These are phyloP conservation scores for Colletotrichum orbiculare DNA, from an alignment of 2,329 filamentous ascomycete genomes.

Conservation along the genomic window DNA sequence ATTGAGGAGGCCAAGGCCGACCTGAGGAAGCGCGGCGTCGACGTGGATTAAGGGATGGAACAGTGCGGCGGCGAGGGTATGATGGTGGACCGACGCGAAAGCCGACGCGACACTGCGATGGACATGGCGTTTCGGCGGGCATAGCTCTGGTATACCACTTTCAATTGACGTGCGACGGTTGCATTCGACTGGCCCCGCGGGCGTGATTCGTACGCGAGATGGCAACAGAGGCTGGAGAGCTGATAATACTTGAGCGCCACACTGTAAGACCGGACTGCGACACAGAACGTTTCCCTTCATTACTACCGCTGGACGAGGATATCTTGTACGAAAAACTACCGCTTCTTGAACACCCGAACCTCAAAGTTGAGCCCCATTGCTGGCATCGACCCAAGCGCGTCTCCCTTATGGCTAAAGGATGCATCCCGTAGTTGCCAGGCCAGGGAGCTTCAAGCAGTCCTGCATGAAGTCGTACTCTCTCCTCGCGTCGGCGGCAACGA, in stretches of 20 bases:
- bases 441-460: background rate
- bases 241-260: too few relatives aligned
- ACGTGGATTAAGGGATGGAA: constrained; percentile 70
- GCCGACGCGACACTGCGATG: background rate
- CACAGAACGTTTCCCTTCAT: too few relatives aligned
- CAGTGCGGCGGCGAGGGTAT: background rate
- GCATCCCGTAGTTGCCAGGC: background rate
- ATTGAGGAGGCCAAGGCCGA: constrained; percentile 82
- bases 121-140: constrained; percentile 8
- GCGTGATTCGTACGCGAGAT: too few relatives aligned
- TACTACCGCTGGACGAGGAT: too few relatives aligned
- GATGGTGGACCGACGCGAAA: background rate
- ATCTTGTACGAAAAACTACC: too few relatives aligned
- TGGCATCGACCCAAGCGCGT: too few relatives aligned
- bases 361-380: too few relatives aligned
- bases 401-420: background rate
- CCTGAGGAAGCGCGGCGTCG: constrained; percentile 78
- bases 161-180: constrained; percentile 6
- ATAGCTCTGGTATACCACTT: background rate
- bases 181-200: background rate
- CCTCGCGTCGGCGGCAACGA: background rate
- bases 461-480: constrained; percentile 1
- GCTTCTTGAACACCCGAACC: too few relatives aligned
- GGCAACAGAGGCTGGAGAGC: too few relatives aligned
- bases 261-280: too few relatives aligned